Base-by-base conservation (phyloP, 371 early-diverging fungal genomes). In the Circinella umbellata region DNA sequence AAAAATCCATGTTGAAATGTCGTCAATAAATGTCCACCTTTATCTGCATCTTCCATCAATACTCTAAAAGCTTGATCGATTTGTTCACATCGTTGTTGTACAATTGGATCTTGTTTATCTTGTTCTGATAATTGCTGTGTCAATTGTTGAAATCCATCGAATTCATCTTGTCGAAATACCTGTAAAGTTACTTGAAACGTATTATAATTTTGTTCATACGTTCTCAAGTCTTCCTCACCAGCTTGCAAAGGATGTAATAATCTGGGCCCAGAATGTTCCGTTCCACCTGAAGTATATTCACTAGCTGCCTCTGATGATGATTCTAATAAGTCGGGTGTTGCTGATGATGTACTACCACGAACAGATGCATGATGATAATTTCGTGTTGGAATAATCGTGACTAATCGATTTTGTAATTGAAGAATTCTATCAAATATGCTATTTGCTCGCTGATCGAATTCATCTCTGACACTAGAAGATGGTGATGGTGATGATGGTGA, bases 221-320 rank as follows among this genome's bases (percentile, higher is more conserved):
- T 63, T 4, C 70, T 20, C 47, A 79, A 65, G 54, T 83, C 81
- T 57, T 83, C 81, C 35, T 78, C 73, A 14, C 76, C 80, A 15
- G 80, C 79, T 60, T 79, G 77, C 7, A 83, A 63, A 8, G 83
- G 83, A 68, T 83, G 83, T 9, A 83, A 49, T 14, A 74, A 49
- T 3, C 71, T 67, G 1, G 75, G 39, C 6, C 66, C 67, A 34
- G 15, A 9, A 42, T 42, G 42, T 9, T 42, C 42, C 11, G 42
- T 42, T 42, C 42, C 42, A 42, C 42, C 59, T 3, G 57, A 20
- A 46, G 38, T 60, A 17, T 66, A 39, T 39, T 66, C 62, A 27
- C 34, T 34, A 27, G 53, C 42, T 6, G 42, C 63, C 37, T 64
- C 70, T 11, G 46, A 60, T 2, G 54, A 51, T 18, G 60, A 55